These are phyloP conservation scores for Talaromyces sp. DNA, from an alignment of 2,329 filamentous ascomycete species.

Conservation along the genomic window DNA sequence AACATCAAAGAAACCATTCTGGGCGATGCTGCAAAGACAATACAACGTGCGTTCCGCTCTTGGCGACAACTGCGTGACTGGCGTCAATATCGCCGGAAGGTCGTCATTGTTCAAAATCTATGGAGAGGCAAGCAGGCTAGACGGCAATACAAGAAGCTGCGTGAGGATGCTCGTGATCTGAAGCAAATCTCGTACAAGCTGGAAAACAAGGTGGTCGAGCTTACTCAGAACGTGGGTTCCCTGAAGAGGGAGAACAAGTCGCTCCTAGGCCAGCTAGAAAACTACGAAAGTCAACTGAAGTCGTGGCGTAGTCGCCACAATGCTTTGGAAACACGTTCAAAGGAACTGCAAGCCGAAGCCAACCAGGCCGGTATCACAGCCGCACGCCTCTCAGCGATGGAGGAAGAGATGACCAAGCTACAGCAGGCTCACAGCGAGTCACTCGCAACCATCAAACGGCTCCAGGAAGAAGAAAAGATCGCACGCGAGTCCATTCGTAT, in stretches of 20 bases:
- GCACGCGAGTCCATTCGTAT: slow-evolving; percentile 76
- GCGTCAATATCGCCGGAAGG: slow-evolving; percentile 85
- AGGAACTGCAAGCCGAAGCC: slow-evolving; percentile 91
- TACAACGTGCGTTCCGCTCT: slow-evolving; percentile 86
- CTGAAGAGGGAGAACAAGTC: slow-evolving; percentile 94
- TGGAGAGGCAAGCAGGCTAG: slow-evolving; percentile 84
- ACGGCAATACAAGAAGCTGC: slow-evolving; percentile 79
- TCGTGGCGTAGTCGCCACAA: slow-evolving; percentile 93
- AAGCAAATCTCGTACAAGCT: slow-evolving; percentile 99
- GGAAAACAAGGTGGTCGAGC: slow-evolving; percentile 98
- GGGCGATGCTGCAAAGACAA: slow-evolving; percentile 83
- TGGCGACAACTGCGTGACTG: slow-evolving; percentile 73
- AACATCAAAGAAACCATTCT: slow-evolving; percentile 90
- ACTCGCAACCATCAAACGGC: slow-evolving; percentile 79
- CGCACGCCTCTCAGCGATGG: slow-evolving; percentile 83
- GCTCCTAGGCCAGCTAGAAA: slow-evolving; percentile 82
- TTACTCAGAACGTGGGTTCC: slow-evolving; percentile 87
- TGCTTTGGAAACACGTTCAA: slow-evolving; percentile 79
- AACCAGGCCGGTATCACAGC: slow-evolving; percentile 97
- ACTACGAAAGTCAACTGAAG: slow-evolving; percentile 92
- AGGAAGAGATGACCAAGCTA: slow-evolving; percentile 90
- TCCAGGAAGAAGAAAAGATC: slow-evolving; percentile 89
- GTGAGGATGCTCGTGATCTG: slow-evolving; percentile 93
- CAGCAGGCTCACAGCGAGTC: slow-evolving; percentile 89
- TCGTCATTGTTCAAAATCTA: slow-evolving; percentile 83